Conservation (phyloP, 495 filamentous ascomycete genomes). For the Evansstolkia leycettana region DNA sequence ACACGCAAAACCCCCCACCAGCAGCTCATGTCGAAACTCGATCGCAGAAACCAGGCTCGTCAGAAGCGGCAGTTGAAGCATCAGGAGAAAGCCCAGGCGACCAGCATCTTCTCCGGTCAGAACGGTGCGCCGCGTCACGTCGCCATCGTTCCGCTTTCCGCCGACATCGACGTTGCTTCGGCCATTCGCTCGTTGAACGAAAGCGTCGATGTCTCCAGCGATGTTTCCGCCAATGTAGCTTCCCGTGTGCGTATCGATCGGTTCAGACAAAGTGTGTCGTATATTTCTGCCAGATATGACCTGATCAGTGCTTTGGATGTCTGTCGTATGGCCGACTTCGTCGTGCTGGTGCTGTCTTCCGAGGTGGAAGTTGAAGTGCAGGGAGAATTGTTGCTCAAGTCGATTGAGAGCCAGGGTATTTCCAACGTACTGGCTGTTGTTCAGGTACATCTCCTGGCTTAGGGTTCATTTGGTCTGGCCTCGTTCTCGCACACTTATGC, state of each 20-base stretch:
- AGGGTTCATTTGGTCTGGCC: not conserved
- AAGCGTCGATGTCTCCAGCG: slow-evolving; percentile 63
- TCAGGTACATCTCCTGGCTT: slow-evolving; percentile 30
- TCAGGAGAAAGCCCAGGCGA: slow-evolving; percentile 60
- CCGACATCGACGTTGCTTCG: slow-evolving; percentile 49
- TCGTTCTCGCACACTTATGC: not conserved
- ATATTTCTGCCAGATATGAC: slow-evolving; percentile 59
- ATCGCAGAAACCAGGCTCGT: slow-evolving; percentile 83
- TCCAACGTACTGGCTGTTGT: slow-evolving; percentile 74
- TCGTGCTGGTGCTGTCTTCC: slow-evolving; percentile 71
- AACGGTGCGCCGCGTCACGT: slow-evolving; percentile 84
- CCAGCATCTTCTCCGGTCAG: slow-evolving; percentile 68
- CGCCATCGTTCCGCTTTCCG: slow-evolving; percentile 76
- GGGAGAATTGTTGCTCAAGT: slow-evolving; percentile 70
- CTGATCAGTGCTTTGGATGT: slow-evolving; percentile 70
- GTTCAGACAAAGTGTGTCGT: slow-evolving; percentile 88
- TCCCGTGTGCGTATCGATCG: slow-evolving; percentile 63
- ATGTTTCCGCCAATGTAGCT: slow-evolving; percentile 45
- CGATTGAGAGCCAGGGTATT: slow-evolving; percentile 85
- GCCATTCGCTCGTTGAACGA: slow-evolving; percentile 60
- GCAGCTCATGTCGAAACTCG: slow-evolving; percentile 92
- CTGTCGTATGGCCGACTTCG: slow-evolving; percentile 78
- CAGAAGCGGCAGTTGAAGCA: slow-evolving; percentile 75
- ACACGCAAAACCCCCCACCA: slow-evolving; percentile 83
- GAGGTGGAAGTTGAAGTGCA: slow-evolving; percentile 69